Evolutionary conservation across 1,284 basidiomycete genomes (phyloP).

Genomic region (Rhodotorula mucilaginosa): DNA sequence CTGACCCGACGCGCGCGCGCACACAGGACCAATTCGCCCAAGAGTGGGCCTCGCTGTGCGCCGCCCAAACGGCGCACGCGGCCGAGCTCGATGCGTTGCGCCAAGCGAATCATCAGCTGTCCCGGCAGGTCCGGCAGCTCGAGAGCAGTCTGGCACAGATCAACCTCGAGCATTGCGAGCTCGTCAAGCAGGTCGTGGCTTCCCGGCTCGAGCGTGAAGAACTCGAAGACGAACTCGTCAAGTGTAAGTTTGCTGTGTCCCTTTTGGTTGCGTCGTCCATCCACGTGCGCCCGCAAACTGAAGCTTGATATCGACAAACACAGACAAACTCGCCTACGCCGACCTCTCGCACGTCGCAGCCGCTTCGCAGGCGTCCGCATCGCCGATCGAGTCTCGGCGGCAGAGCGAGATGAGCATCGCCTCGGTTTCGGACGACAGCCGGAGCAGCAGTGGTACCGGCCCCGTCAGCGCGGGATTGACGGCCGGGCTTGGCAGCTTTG

Average conservation of each 20-base stretch:
- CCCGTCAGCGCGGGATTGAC: background rate
- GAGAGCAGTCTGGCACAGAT: constrained; percentile 73
- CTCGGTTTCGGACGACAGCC: background rate
- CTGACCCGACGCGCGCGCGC: background rate
- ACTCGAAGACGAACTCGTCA: constrained; percentile 81
- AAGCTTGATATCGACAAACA: background rate
- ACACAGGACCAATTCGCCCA: constrained; percentile 69
- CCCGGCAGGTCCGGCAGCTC: constrained; percentile 75
- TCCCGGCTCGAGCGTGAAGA: constrained; percentile 81
- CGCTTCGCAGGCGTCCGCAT: constrained; percentile 18
- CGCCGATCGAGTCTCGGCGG: constrained; percentile 14
- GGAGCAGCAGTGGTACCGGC: background rate
- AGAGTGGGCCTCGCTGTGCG: constrained; percentile 74
- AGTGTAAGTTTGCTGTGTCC: constrained; percentile 51
- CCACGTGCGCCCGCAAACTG: background rate
- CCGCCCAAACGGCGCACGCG: constrained; percentile 70
- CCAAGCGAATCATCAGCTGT: constrained; percentile 71
- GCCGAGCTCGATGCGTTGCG: constrained; percentile 75
- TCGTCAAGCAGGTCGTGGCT: constrained; percentile 82
- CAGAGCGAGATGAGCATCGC: constrained; percentile 24
- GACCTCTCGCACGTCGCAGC: constrained; percentile 26
- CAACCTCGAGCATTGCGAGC: constrained; percentile 66
- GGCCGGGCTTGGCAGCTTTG: background rate
- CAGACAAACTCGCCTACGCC: constrained; percentile 40
- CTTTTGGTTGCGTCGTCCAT: background rate